These are phyloP conservation scores for Colletotrichum sp. DNA, from an alignment of 2,329 filamentous ascomycete species.

Conservation along the genomic window DNA sequence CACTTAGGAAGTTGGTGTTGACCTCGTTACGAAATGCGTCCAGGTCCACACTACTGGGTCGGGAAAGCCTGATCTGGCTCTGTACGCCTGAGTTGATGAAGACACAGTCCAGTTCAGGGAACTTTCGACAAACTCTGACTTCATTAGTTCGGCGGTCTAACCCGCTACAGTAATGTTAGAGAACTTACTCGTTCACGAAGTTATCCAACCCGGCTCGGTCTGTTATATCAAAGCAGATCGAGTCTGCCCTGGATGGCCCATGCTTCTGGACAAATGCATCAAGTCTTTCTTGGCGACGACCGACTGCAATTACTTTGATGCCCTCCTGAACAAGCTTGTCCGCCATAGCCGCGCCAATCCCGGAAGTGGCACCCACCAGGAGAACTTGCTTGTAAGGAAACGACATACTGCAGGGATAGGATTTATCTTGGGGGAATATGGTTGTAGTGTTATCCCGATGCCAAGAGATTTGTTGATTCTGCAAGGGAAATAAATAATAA, in stretches of 20 bases:
- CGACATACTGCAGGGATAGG: slow-evolving; percentile 39
- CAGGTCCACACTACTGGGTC: slow-evolving; percentile 31
- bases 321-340: slow-evolving; percentile 46
- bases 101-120: slow-evolving; percentile 59
- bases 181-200: neutral
- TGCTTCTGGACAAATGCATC: slow-evolving; percentile 50
- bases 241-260: slow-evolving; percentile 40
- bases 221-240: neutral
- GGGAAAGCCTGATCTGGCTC: slow-evolving; percentile 43
- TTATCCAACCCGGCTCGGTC: neutral
- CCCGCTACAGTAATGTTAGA: neutral
- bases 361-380: slow-evolving; percentile 42
- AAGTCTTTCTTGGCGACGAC: slow-evolving; percentile 53
- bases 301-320: slow-evolving; percentile 51
- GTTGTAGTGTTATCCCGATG: neutral
- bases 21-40: slow-evolving; percentile 30
- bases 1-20: slow-evolving; percentile 30
- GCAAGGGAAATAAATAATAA: neutral
- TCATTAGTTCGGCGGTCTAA: neutral
- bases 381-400: slow-evolving; percentile 62
- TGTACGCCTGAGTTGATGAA: slow-evolving; percentile 64
- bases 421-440: neutral
- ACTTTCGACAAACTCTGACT: slow-evolving; percentile 24
- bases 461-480: neutral
- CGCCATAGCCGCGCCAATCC: slow-evolving; percentile 30